phyloP scores from a whole-genome alignment of 2,329 filamentous ascomycete genomes.

The Blumeriella jaapii region DNA sequence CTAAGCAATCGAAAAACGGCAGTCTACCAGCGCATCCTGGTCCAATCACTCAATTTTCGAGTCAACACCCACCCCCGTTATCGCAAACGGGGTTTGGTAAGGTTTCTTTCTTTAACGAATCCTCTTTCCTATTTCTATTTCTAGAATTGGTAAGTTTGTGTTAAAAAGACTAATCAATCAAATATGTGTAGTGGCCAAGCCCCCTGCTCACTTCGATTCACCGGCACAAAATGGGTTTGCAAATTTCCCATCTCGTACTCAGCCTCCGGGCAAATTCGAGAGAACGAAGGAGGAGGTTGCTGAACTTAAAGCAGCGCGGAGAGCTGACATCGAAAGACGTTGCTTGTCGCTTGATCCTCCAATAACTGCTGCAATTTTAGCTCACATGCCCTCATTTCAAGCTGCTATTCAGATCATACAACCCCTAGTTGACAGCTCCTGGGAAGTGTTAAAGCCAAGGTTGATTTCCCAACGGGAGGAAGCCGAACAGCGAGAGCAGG shows the following conservation, averaged over 20 bases:
- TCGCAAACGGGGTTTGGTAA: constrained; percentile 13
- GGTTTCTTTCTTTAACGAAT: too few relatives aligned
- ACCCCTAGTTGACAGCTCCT: constrained; percentile 56
- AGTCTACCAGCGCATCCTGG: constrained; percentile 6
- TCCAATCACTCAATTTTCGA: constrained; percentile 9
- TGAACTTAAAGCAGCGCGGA: constrained; percentile 51
- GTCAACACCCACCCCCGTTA: constrained; percentile 4
- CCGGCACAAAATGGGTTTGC: constrained; percentile 23
- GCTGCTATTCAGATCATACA: constrained; percentile 59
- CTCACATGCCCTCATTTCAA: constrained; percentile 62
- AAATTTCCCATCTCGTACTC: constrained; percentile 18
- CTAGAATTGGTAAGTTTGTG: too few relatives aligned
- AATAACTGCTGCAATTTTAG: constrained; percentile 47
- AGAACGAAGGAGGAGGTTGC: constrained; percentile 51
- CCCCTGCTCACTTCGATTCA: constrained; percentile 24
- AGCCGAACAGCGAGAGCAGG: constrained; percentile 47
- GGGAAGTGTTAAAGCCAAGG: constrained; percentile 56
- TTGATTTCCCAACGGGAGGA: constrained; percentile 53
- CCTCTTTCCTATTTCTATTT: too few relatives aligned
- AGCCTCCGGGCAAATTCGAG: constrained; percentile 29
- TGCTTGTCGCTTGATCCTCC: constrained; percentile 56
- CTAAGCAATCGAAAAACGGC: constrained; percentile 5
- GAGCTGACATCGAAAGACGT: constrained; percentile 59
- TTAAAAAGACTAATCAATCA: too few relatives aligned
- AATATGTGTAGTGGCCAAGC: constrained; percentile 14